Conservation (phyloP, 345 rosid genomes). For the Combretum micranthum region DNA sequence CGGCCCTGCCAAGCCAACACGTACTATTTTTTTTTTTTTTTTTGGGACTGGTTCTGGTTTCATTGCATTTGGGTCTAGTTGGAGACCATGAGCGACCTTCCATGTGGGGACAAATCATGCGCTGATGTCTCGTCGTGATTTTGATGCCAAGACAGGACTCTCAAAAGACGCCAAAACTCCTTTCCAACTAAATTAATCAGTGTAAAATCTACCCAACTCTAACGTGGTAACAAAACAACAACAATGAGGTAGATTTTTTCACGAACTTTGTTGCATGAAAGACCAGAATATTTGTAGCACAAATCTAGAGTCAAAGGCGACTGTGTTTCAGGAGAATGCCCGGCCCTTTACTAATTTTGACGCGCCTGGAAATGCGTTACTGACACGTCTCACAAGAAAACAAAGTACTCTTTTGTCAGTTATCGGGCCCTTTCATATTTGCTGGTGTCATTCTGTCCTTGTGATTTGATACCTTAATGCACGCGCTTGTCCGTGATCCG, state of each 20-base stretch:
- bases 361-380: conserved; percentile 20
- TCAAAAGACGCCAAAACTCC: conserved; percentile 41
- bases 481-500: no score
- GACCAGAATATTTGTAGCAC: no score
- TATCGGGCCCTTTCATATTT: conserved; percentile 16
- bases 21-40: no score
- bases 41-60: no score
- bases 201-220: no score
- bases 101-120: background rate
- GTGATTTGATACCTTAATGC: no score
- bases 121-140: background rate
- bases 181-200: conserved; percentile 5
- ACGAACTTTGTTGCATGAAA: conserved; percentile 9
- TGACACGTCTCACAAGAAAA: conserved; percentile 28
- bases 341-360: conserved; percentile 21
- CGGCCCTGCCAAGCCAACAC: no score
- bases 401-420: conserved; percentile 43
- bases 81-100: no score
- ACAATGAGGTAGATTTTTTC: conserved; percentile 2
- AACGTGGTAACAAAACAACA: no score
- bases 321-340: conserved; percentile 14
- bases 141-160: conserved; percentile 10
- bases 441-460: conserved; percentile 9
- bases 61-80: no score
- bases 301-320: background rate